phyloP scores from a whole-genome alignment of 805 yeast species.

The Yarrowia sp. region DNA sequence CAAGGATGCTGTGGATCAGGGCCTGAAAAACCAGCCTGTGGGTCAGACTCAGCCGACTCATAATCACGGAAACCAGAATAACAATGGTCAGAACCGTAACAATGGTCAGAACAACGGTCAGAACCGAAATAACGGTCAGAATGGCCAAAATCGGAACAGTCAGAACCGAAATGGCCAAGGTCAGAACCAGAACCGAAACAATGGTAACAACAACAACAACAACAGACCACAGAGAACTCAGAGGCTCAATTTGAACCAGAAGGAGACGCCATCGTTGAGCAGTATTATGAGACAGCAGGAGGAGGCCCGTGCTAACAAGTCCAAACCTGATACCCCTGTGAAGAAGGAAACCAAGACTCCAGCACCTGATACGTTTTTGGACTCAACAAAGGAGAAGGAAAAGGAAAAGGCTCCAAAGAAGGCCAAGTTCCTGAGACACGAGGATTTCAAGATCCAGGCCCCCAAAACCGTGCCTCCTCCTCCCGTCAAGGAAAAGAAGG shows the following conservation, averaged over 20 bases:
- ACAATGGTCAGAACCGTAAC: background rate
- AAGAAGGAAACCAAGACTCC: no score
- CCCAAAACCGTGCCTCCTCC: background rate
- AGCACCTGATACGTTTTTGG: no score
- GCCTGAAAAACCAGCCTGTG: background rate
- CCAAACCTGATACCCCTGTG: background rate
- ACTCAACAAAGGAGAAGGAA: background rate
- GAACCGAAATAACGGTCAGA: background rate
- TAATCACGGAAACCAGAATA: background rate
- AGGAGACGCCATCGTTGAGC: conserved; percentile 18
- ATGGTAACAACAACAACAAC: background rate
- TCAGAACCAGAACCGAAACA: background rate
- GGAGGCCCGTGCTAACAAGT: conserved; percentile 2
- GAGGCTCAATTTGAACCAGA: background rate
- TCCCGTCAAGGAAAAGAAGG: conserved; percentile 31
- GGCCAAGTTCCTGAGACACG: conserved; percentile 15
- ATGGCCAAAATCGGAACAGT: background rate
- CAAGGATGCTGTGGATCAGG: background rate
- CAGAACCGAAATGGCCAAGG: background rate
- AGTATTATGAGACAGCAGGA: conserved; percentile 18
- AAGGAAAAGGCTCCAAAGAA: background rate
- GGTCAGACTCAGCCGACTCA: background rate
- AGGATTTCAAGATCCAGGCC: background rate
- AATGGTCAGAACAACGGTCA: background rate
- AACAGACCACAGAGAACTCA: background rate